Conservation (phyloP, 805 yeast species). For the Yarrowia alimentaria region DNA sequence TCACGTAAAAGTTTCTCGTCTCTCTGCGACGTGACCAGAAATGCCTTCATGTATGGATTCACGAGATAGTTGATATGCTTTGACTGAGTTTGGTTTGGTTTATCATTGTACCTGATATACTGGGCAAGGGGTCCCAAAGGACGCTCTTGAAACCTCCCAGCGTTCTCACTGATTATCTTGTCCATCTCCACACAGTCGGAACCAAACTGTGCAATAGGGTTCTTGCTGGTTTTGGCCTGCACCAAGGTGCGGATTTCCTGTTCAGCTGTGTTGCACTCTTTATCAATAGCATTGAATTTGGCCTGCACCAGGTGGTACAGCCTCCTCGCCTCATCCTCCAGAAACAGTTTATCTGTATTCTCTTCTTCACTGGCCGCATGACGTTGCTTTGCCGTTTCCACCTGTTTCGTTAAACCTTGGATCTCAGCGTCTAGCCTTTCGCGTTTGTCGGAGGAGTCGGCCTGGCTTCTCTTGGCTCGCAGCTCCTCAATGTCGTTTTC, state of each 20-base stretch:
- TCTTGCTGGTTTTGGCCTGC: too few species aligned
- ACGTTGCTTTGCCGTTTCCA: neutral
- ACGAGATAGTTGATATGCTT: conserved; percentile 3
- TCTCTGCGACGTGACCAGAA: too few species aligned
- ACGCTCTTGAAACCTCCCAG: neutral
- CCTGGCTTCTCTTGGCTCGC: neutral
- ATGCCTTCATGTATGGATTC: too few species aligned
- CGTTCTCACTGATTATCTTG: neutral
- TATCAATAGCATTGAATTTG: too few species aligned
- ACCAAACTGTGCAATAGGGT: conserved; percentile 7
- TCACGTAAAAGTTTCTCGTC: too few species aligned
- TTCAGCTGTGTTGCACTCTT: too few species aligned
- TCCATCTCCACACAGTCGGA: neutral
- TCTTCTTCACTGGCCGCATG: neutral
- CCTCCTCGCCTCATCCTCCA: too few species aligned
- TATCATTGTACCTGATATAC: conserved; percentile 10
- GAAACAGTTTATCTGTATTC: neutral
- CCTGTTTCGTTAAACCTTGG: too few species aligned
- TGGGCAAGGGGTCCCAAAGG: conserved; percentile 20
- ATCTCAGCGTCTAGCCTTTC: neutral
- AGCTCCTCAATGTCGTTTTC: neutral
- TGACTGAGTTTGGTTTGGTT: neutral
- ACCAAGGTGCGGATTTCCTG: too few species aligned
- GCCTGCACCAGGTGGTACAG: too few species aligned
- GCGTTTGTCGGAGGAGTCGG: neutral